phyloP scores from a whole-genome alignment of 2,329 filamentous ascomycete genomes.

The Ophiocordyceps australis region DNA sequence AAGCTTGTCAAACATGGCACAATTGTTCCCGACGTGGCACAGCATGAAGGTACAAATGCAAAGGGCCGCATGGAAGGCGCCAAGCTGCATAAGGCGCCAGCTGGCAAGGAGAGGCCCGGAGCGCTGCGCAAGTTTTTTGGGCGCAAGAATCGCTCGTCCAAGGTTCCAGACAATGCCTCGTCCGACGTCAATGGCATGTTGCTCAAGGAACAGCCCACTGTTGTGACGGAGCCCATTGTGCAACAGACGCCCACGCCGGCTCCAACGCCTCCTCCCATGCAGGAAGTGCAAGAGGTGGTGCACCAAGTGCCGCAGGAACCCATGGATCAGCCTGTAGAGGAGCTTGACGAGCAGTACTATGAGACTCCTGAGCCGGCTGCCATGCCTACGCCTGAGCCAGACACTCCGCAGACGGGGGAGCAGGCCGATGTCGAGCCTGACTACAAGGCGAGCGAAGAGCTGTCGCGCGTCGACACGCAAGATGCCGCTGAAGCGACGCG shows the following conservation, averaged over 20 bases:
- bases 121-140: constrained; percentile 49
- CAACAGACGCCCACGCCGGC: constrained; percentile 9
- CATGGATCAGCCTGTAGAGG: not conserved
- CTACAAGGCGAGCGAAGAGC: constrained; percentile 14
- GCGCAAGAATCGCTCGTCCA: constrained; percentile 42
- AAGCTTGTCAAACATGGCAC: not conserved
- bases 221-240: constrained; percentile 6
- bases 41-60: no score
- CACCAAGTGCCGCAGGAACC: no score
- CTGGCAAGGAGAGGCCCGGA: constrained; percentile 22
- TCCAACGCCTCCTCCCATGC: constrained; percentile 6
- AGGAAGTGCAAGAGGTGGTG: no score
- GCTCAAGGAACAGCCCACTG: constrained; percentile 15
- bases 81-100: constrained; percentile 39
- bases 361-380: no score
- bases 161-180: constrained; percentile 33
- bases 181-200: constrained; percentile 32
- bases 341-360: no score
- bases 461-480: constrained; percentile 39
- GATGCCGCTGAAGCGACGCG: constrained; percentile 40
- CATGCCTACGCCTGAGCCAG: not conserved
- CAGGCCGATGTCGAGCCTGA: constrained; percentile 5
- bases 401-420: not conserved
- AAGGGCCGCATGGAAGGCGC: no score
- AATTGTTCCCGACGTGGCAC: constrained; percentile 3